Evolutionary conservation across 2,329 filamentous ascomycete species (phyloP), one percentile per base, ranked within the genome.

Genomic region (Aaosphaeria pasadenensis): DNA sequence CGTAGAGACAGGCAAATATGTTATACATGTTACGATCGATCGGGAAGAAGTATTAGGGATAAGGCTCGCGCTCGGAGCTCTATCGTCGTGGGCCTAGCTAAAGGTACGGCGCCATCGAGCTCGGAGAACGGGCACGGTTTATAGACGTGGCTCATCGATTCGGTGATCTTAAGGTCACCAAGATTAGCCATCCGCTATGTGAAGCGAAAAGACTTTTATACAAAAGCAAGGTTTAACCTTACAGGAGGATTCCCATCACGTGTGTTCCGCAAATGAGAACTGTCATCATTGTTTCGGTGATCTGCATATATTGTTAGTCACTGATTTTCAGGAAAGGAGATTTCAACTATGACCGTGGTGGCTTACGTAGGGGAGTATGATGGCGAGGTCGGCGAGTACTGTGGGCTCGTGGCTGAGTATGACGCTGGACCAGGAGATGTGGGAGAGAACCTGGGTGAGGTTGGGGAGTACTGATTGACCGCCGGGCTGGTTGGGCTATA

Each of bases 401-500:
- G 71, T 33, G 70, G 70, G 44, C 71, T 70, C 7, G 67, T 70
- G 28, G 68, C 58, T 11, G 61, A 67, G 49, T 71, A 70, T 13
- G 58, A 64, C 45, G 59, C 69, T 47, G 60, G 59, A 29, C 57
- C 67, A 38, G 71, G 62, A 43, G 66, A 67, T 6, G 62, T 66
- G 5, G 64, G 64, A 42, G 61, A 65, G 52, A 64, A 70, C 41
- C 61, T 63, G 0, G 69, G 69, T 24, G 65, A 71, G 1, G 71
- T 72, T 11, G 71, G 71, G 11, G 68, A 72, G 70, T 86, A 87
- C 4, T 77, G 54, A 31, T 62, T 62, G 5, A 78, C n/a, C 78
- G 82, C 53, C 30, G 65, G 83, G 80, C 31, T 81, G 77, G 71
- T 63, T 69, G 76, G 58, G 79, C 71, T 64, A 77, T 82, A 57